These are phyloP conservation scores for Taiozyma onychis DNA, from an alignment of 1,139 yeast species.

Conservation along the genomic window DNA sequence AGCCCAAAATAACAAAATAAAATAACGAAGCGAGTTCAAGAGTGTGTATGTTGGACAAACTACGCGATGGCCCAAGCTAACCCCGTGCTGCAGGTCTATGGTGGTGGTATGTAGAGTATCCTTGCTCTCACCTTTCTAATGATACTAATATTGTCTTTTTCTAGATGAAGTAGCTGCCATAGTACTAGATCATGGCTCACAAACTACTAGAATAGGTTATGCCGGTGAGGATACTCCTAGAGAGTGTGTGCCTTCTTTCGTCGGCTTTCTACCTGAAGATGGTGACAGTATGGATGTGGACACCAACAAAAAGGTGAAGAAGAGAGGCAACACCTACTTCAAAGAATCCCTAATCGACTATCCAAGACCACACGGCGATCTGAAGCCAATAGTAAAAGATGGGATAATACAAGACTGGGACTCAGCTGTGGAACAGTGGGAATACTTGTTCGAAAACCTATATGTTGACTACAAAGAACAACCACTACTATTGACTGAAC, in stretches of 20 bases:
- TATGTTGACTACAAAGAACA: conserved; percentile 57
- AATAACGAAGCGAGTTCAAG: not conserved
- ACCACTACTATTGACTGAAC: conserved; percentile 78
- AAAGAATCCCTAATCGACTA: conserved; percentile 55
- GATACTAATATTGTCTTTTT: conserved; percentile 3
- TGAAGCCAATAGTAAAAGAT: conserved; percentile 55
- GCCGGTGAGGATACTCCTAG: conserved; percentile 95
- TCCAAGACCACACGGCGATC: conserved; percentile 47
- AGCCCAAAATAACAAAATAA: not conserved
- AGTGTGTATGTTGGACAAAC: not conserved
- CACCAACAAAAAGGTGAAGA: conserved; percentile 12
- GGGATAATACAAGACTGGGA: conserved; percentile 70
- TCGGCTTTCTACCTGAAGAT: conserved; percentile 28
- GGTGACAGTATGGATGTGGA: conserved; percentile 24
- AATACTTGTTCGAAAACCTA: conserved; percentile 43
- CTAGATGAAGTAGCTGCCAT: conserved; percentile 84
- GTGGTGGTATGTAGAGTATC: conserved; percentile 38
- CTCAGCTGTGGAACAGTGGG: conserved; percentile 62
- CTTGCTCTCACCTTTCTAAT: not conserved
- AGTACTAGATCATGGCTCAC: conserved; percentile 89
- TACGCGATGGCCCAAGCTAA: conserved; percentile 20
- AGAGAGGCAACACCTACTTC: conserved; percentile 24
- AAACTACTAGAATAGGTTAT: conserved; percentile 77
- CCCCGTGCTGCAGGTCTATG: conserved; percentile 39
- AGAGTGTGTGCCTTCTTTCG: conserved; percentile 63